Evolutionary conservation across 768 basidiomycete genomes (phyloP).

Genomic region (Kwoniella botswanensis): DNA sequence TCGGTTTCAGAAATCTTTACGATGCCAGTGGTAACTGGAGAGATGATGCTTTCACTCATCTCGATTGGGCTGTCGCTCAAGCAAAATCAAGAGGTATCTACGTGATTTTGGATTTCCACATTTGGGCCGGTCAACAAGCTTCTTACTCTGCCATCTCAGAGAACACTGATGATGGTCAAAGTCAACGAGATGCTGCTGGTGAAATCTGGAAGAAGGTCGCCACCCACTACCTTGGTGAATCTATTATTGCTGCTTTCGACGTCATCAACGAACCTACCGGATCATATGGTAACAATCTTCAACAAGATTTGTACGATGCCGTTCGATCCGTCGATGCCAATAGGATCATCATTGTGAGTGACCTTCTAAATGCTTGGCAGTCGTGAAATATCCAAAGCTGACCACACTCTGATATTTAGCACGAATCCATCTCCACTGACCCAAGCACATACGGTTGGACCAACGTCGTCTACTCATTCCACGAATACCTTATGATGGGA

Average conservation of each 20-base stretch:
- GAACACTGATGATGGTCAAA: slow-evolving; percentile 35
- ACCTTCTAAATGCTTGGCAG: slow-evolving; percentile 1
- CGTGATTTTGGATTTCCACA: slow-evolving; percentile 51
- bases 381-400: not conserved
- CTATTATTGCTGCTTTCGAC: slow-evolving; percentile 47
- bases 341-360: slow-evolving; percentile 44
- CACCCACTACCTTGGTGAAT: slow-evolving; percentile 42
- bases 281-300: slow-evolving; percentile 41
- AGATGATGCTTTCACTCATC: slow-evolving; percentile 33
- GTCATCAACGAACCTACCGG: slow-evolving; percentile 54
- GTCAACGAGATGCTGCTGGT: slow-evolving; percentile 33
- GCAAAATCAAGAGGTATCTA: slow-evolving; percentile 46
- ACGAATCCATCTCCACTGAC: slow-evolving; percentile 47
- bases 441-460: slow-evolving; percentile 48
- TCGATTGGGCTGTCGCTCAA: slow-evolving; percentile 52
- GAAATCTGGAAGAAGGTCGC: slow-evolving; percentile 51
- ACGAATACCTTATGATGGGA: slow-evolving; percentile 54
- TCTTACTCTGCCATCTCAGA: slow-evolving; percentile 48
- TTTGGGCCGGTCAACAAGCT: slow-evolving; percentile 48
- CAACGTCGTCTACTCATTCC: slow-evolving; percentile 52
- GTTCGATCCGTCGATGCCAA: slow-evolving; percentile 47
- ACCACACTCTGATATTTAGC: not conserved
- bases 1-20: slow-evolving; percentile 41
- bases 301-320: slow-evolving; percentile 51
- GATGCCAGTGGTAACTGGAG: slow-evolving; percentile 44